These are phyloP conservation scores for Phytophthora ramorum DNA, from an alignment of 352 stramenopile genomes.

Conservation along the genomic window DNA sequence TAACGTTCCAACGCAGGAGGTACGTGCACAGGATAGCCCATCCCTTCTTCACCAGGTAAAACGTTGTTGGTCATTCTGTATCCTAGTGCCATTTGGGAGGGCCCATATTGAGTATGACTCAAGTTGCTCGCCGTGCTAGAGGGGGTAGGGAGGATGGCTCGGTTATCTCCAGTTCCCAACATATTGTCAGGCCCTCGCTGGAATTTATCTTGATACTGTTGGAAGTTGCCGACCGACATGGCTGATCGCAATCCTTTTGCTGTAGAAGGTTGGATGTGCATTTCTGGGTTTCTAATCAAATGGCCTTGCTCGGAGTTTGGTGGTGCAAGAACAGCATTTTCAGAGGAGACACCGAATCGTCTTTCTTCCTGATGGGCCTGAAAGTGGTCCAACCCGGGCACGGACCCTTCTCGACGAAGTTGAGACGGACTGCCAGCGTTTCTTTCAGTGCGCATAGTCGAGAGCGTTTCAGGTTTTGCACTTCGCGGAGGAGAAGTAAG, in stretches of 20 bases:
- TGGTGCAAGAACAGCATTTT: slow-evolving; percentile 16
- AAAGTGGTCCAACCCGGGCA: slow-evolving; percentile 29
- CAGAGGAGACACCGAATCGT: slow-evolving; percentile 4
- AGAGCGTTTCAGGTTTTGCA: slow-evolving; percentile 22
- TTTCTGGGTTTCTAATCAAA: slow-evolving; percentile 31
- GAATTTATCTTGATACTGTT: slow-evolving; percentile 66
- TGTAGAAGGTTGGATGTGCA: slow-evolving; percentile 17
- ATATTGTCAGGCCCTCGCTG: slow-evolving; percentile 23
- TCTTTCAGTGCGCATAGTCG: slow-evolving; percentile 25
- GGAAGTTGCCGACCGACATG: slow-evolving; percentile 82
- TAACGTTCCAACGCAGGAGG: slow-evolving; percentile 43
- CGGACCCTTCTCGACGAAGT: slow-evolving; percentile 52
- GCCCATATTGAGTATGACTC: slow-evolving; percentile 28
- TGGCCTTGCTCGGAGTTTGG: slow-evolving; percentile 24
- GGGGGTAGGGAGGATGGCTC: slow-evolving; percentile 10
- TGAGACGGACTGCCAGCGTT: slow-evolving; percentile 12
- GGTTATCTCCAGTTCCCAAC: slow-evolving; percentile 11
- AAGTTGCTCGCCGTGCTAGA: slow-evolving; percentile 27
- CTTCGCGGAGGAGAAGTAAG: slow-evolving; percentile 38
- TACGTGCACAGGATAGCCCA: slow-evolving; percentile 25
- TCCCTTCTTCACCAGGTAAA: slow-evolving; percentile 9
- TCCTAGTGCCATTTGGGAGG: slow-evolving; percentile 17
- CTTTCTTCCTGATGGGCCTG: slow-evolving; percentile 30
- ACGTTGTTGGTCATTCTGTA: slow-evolving; percentile 23
- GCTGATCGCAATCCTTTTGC: slow-evolving; percentile 56